Conservation (phyloP, 495 filamentous ascomycete genomes). For the Peziza echinospora region DNA sequence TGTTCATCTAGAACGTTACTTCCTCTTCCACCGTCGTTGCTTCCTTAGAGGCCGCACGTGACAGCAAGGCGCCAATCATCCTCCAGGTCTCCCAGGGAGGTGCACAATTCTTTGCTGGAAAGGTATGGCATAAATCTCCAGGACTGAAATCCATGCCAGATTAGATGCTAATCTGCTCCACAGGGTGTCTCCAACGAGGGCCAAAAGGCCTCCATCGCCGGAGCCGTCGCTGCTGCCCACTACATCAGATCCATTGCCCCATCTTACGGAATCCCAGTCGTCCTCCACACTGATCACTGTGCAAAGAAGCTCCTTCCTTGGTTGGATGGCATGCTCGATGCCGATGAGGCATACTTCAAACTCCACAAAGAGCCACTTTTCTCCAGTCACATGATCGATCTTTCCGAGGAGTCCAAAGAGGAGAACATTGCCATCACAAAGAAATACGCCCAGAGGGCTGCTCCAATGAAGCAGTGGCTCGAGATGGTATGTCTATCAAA, state of each 20-base stretch:
- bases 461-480: slow-evolving; percentile 93
- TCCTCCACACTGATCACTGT: slow-evolving; percentile 85
- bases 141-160: too few relatives aligned
- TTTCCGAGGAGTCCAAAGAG: slow-evolving; percentile 70
- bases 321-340: slow-evolving; percentile 89
- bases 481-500: slow-evolving; percentile 69
- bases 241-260: slow-evolving; percentile 82
- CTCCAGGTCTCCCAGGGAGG: slow-evolving; percentile 86
- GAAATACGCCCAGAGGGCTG: slow-evolving; percentile 72
- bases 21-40: slow-evolving; percentile 77
- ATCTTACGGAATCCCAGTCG: slow-evolving; percentile 68
- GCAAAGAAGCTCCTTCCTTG: slow-evolving; percentile 87
- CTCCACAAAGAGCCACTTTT: slow-evolving; percentile 78
- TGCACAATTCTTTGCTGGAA: slow-evolving; percentile 83
- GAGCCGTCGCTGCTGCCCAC: slow-evolving; percentile 71
- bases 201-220: slow-evolving; percentile 72
- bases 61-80: slow-evolving; percentile 69
- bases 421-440: slow-evolving; percentile 81
- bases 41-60: slow-evolving; percentile 78
- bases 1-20: slow-evolving; percentile 53
- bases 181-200: slow-evolving; percentile 63
- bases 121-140: slow-evolving; percentile 25
- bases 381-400: slow-evolving; percentile 92
- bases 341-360: slow-evolving; percentile 85
- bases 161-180: too few relatives aligned